phyloP scores from a whole-genome alignment of 768 basidiomycete species.

The Russula ochroleuca region DNA sequence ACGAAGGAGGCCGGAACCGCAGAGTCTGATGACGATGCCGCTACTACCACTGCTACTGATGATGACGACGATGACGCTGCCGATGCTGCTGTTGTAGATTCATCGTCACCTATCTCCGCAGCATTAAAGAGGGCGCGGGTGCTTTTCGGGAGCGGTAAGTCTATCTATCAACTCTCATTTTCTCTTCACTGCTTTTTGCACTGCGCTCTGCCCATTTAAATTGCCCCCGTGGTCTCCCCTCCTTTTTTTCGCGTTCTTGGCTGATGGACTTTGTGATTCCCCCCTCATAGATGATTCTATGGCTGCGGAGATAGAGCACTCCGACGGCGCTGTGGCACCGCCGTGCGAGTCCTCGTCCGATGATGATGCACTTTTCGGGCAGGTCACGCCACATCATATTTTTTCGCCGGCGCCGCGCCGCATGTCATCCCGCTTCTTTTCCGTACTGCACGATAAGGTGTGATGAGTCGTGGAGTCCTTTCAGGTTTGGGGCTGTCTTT shows the following conservation, averaged over 20 bases:
- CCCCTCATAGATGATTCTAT: conserved; percentile 46
- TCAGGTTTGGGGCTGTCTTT: not conserved
- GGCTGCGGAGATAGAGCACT: conserved; percentile 31
- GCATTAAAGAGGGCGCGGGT: conserved; percentile 28
- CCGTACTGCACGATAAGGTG: not conserved
- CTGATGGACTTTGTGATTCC: not conserved
- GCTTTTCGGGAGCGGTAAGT: conserved; percentile 38
- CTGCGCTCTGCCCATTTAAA: not conserved
- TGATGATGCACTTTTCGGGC: conserved; percentile 58
- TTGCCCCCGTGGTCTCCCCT: not conserved
- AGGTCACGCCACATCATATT: conserved; percentile 66
- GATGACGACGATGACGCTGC: not conserved
- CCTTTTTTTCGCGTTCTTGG: not conserved
- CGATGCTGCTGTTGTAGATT: not conserved
- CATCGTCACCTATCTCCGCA: conserved; percentile 30
- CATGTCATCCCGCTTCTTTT: conserved; percentile 24
- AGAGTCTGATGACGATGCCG: not conserved
- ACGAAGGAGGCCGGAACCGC: not conserved
- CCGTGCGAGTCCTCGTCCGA: conserved; percentile 52
- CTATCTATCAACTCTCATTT: not conserved
- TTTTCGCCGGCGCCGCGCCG: conserved; percentile 56
- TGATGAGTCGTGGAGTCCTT: conserved; percentile 1
- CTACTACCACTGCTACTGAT: not conserved
- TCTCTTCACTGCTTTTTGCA: not conserved
- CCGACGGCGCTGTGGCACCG: conserved; percentile 6